These are phyloP conservation scores for Fusarium devonianum DNA, from an alignment of 2,329 filamentous ascomycete genomes.

Conservation along the genomic window DNA sequence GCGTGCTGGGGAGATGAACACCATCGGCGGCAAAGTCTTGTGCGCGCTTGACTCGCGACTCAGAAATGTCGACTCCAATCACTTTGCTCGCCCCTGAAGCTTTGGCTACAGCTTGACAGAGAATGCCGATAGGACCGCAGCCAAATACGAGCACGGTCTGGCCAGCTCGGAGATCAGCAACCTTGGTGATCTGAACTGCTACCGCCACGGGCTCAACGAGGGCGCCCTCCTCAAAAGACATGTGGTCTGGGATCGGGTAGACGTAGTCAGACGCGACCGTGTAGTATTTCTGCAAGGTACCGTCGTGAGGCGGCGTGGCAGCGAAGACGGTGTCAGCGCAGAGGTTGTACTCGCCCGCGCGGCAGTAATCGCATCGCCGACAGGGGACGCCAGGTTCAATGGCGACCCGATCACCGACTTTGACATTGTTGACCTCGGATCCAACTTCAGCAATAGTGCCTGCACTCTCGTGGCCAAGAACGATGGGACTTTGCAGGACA, in stretches of 20 bases:
- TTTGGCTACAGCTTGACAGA: constrained; percentile 55
- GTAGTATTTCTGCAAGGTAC: constrained; percentile 59
- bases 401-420: constrained; percentile 54
- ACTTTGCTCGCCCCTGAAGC: constrained; percentile 52
- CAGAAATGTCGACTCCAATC: constrained; percentile 54
- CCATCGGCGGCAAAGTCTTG: constrained; percentile 52
- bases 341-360: constrained; percentile 50
- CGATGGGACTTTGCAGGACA: constrained; percentile 52
- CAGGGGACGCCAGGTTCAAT: constrained; percentile 59
- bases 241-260: constrained; percentile 53
- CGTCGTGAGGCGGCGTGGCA: constrained; percentile 57
- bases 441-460: constrained; percentile 53
- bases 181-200: constrained; percentile 54
- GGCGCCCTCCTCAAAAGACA: constrained; percentile 57
- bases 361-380: constrained; percentile 52
- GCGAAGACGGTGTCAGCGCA: constrained; percentile 56
- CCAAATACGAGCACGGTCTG: constrained; percentile 57
- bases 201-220: constrained; percentile 59
- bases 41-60: constrained; percentile 50
- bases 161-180: constrained; percentile 48
- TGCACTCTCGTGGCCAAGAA: constrained; percentile 57
- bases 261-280: constrained; percentile 55
- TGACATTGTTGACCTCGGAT: constrained; percentile 50
- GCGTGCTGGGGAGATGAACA: constrained; percentile 47
- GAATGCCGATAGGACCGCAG: constrained; percentile 56